A percentile compares a stretch with the other conserved stretches of the same genome.
phyloP scores from a whole-genome alignment of 2,329 filamentous ascomycete genomes.

The Lachnellula arida region DNA sequence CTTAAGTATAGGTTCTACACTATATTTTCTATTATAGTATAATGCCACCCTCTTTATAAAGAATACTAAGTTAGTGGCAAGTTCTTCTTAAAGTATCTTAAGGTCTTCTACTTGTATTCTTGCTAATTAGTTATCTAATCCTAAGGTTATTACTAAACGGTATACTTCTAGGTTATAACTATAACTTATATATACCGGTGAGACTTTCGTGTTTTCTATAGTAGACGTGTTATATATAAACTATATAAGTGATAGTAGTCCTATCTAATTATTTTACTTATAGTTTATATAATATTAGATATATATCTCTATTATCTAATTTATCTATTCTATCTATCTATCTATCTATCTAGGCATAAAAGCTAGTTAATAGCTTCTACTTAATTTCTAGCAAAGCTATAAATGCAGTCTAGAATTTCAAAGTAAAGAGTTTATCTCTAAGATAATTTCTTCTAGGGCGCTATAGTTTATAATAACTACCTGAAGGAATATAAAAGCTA shows the following conservation, averaged over 20 bases:
- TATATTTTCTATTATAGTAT: too few relatives aligned
- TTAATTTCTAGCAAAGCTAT: constrained; percentile 2
- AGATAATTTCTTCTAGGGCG: constrained; percentile 10
- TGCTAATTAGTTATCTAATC: too few relatives aligned
- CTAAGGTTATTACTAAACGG: neutral
- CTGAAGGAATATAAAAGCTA: constrained; percentile 2
- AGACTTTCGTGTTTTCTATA: too few relatives aligned
- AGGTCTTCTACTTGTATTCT: too few relatives aligned
- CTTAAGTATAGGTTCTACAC: too few relatives aligned
- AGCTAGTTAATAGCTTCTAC: constrained; percentile 8
- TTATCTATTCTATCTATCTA: constrained; percentile 2
- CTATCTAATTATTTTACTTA: constrained; percentile 4
- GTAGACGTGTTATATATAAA: constrained; percentile 11
- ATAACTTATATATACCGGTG: constrained; percentile 4
- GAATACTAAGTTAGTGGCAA: too few relatives aligned
- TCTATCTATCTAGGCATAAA: constrained; percentile 11
- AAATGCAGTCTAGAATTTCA: constrained; percentile 6
- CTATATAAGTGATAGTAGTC: constrained; percentile 2
- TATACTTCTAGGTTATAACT: neutral
- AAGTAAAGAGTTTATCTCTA: constrained; percentile 14
- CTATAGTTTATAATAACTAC: constrained; percentile 1
- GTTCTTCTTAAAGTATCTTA: neutral
- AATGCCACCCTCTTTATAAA: too few relatives aligned
- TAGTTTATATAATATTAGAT: constrained; percentile 8
- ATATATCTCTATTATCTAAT: constrained; percentile 8